Percentiles rank a stretch among this genome's conserved stretches.
Conservation (phyloP, 192 early-diverging fungal species). For the Cetraspora pellucida region DNA sequence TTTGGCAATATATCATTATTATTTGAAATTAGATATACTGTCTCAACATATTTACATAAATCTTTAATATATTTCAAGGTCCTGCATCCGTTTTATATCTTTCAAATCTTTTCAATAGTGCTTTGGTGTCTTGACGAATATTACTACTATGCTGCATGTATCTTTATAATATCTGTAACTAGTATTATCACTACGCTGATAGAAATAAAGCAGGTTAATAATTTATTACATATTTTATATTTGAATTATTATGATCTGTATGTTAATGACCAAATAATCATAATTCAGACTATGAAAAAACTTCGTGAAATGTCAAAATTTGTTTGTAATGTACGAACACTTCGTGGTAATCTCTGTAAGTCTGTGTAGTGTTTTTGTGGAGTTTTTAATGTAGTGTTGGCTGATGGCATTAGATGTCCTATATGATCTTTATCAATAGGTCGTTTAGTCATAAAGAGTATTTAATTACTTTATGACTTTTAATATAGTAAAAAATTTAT, state of each 20-base stretch:
- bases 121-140: conserved; percentile 92
- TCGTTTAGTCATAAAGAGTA: too few species aligned
- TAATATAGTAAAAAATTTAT: too few species aligned
- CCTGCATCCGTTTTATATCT: conserved; percentile 82
- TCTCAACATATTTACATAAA: not conserved
- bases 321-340: conserved; percentile 75
- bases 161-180: conserved; percentile 81
- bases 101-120: conserved; percentile 74
- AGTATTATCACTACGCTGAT: conserved; percentile 78
- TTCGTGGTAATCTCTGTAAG: conserved; percentile 66
- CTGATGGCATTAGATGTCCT: too few species aligned
- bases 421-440: too few species aligned
- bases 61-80: conserved; percentile 38
- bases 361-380: not conserved
- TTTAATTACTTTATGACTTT: too few species aligned
- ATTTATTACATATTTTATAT: conserved; percentile 5
- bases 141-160: conserved; percentile 92
- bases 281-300: conserved; percentile 61
- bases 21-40: not conserved
- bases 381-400: not conserved
- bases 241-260: conserved; percentile 31
- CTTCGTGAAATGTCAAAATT: conserved; percentile 90
- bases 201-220: conserved; percentile 66
- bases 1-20: not conserved
- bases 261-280: conserved; percentile 24